Evolutionary conservation across 257 asterid genomes (phyloP).

Genomic region (Solanum medicagineum): DNA sequence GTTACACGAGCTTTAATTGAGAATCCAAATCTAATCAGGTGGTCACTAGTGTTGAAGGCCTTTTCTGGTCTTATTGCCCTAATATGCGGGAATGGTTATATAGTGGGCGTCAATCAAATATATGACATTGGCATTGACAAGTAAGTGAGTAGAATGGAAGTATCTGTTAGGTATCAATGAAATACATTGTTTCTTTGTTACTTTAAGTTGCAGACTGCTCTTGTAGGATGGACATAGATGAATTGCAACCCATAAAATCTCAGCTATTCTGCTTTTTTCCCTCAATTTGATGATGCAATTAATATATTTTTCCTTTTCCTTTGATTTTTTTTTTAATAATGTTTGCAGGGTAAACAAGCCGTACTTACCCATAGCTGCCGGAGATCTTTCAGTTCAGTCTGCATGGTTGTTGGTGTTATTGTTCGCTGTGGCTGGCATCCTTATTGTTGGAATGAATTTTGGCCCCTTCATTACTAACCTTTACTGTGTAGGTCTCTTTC

Average conservation of each 20-base stretch:
- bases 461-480: constrained; percentile 85
- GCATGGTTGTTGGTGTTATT: constrained; percentile 80
- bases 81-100: constrained; percentile 93
- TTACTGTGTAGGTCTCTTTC: constrained; percentile 85
- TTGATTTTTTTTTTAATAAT: not conserved
- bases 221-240: not conserved
- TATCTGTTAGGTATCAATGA: not conserved
- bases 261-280: not conserved
- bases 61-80: constrained; percentile 77
- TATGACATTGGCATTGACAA: constrained; percentile 97
- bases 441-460: constrained; percentile 69
- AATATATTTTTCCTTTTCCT: not conserved
- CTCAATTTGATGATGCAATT: not conserved
- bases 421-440: constrained; percentile 68
- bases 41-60: constrained; percentile 87
- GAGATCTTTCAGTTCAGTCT: constrained; percentile 79
- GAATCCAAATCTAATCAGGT: constrained; percentile 83
- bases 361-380: constrained; percentile 96
- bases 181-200: not conserved
- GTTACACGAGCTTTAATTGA: constrained; percentile 81
- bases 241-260: not conserved
- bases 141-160: constrained; percentile 28
- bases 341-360: constrained; percentile 94
- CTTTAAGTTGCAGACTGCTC: not conserved
- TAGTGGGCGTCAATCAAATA: constrained; percentile 95